Base-by-base conservation (phyloP, 2,329 filamentous ascomycete genomes). In the Colletotrichum tofieldiae region DNA sequence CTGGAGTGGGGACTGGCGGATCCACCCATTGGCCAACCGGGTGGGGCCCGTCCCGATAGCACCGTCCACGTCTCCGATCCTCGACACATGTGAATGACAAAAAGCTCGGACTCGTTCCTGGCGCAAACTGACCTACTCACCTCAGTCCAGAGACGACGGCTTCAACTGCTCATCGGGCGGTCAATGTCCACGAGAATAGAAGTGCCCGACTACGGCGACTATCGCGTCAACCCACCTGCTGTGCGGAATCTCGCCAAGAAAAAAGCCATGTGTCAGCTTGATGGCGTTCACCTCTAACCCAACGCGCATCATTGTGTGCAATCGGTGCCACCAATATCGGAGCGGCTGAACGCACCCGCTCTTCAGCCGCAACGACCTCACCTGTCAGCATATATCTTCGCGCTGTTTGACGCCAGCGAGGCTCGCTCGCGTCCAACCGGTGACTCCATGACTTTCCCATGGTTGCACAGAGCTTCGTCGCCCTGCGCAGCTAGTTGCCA, bases 11-110 rank as follows among this genome's bases (percentile, higher is more conserved):
- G 16, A 20, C 45, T 20, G 29, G 26, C 16, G 39, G 65, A 29
- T 20, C 69, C 65, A 69, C 59, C 54, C 59, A 72, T 69, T 72
- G 69, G 59, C 59, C 37, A 59, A 29, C 59, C 29, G 32, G n/a
- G 65, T 64, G 69, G 65, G 41, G 5, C 49, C 23, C 35, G 2
- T 39, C 41, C 59, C 60, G 65, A 69, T 72, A 72, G 65, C 65
- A 69, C 47, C 37, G 37, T 69, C 45, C 32, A 32, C 59, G 59
- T 64, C 52, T 52, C 69, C 52, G 54, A 64, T 59, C 32, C 65
- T 60, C 65, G 69, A 72, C 69, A 72, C 69, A 72, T 69, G 65
- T 65, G 45, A 69, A 72, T 72, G 69, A 72, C 69, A 72, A 72
- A 69, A 39, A 23, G 35, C 69, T 54, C 61, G 20, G 20, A 9